Base-by-base conservation (phyloP, 2,329 filamentous ascomycete genomes). In the Incumbomyces lentus region DNA sequence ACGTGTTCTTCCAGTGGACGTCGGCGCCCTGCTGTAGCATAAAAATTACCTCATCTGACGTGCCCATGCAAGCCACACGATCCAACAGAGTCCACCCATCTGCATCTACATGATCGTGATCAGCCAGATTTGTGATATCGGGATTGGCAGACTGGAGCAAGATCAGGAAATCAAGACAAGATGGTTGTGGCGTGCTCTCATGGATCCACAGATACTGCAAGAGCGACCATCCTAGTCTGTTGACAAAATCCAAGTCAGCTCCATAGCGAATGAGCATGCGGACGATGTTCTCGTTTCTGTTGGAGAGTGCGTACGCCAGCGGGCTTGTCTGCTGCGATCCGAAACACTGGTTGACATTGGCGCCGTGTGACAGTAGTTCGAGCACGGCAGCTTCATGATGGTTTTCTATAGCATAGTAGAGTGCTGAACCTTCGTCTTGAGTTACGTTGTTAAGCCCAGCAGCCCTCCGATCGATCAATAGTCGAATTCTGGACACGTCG, bases 321-420 rank as follows among this genome's bases (percentile, higher is more conserved):
- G 43, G 12, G 22, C 17, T 26, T 18, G 47, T 49, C 14, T 46
- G 13, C 6, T 49, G 34, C 16, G 18, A 2, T 16, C 47, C 47
- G 29, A 49, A 49, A 12, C 17, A 10, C 18, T 37, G 22, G 36
- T 52, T 44, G 8, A 49, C 38, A 38, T 46, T 12, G 4, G 45
- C 48, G 1, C 45, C 49, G 33, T 35, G 29, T 6, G 41, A n/a
- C 14, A 52, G 34, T 1, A 52, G 48, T 5, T 44, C 17, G 13
- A 32, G 35, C 2, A 49, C 46, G 22, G 47, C 47, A 8, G 22
- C n/a, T n/a, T 16, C 34, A 13, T 17, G 36, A 30, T 42, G 43
- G 46, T 40, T 41, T 22, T 46, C 26, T n/a, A 49, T 49, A 19
- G 47, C 47, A 14, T 19, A 44, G 37, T 3, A 46, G 11, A 49